phyloP scores from a whole-genome alignment of 257 asterid species.

The Coffea eugenioides region DNA sequence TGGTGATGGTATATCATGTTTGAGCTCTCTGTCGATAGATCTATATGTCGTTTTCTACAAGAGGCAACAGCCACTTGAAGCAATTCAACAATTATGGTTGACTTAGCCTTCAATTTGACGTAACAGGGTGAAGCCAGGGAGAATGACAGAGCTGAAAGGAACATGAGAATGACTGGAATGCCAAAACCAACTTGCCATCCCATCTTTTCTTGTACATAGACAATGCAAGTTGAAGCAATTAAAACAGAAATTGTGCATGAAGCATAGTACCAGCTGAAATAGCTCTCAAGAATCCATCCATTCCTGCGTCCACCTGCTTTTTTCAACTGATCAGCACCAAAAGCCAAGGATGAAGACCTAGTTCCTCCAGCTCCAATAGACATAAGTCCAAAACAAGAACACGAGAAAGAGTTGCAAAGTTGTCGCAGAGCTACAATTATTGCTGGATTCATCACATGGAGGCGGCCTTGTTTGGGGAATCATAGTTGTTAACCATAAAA shows the following conservation, averaged over 20 bases:
- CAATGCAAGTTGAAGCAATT: conserved; percentile 50
- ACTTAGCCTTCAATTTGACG: conserved; percentile 39
- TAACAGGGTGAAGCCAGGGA: conserved; percentile 54
- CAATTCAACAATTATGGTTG: conserved; percentile 45
- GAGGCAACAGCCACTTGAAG: conserved; percentile 56
- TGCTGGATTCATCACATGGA: conserved; percentile 35
- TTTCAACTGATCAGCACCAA: conserved; percentile 64
- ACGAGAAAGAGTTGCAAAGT: conserved; percentile 37
- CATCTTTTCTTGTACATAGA: conserved; percentile 64
- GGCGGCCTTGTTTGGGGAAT: conserved; percentile 62
- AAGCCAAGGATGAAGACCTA: conserved; percentile 59
- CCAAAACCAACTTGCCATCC: conserved; percentile 83
- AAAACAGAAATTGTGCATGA: conserved; percentile 35
- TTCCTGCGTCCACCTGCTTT: conserved; percentile 20
- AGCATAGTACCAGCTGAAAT: conserved; percentile 71
- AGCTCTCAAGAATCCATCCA: conserved; percentile 33
- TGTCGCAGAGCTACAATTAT: conserved; percentile 39
- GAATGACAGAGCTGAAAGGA: conserved; percentile 36
- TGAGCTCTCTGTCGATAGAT: conserved; percentile 14
- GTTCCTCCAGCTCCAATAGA: conserved; percentile 74
- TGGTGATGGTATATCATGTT: conserved; percentile 34
- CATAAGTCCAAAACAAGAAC: conserved; percentile 48
- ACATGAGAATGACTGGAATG: conserved; percentile 46
- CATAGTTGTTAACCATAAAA: conserved; percentile 60
- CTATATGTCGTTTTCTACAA: conserved; percentile 43